These are phyloP conservation scores for Phytophthora sp. DNA, from an alignment of 352 stramenopile species.

Conservation along the genomic window DNA sequence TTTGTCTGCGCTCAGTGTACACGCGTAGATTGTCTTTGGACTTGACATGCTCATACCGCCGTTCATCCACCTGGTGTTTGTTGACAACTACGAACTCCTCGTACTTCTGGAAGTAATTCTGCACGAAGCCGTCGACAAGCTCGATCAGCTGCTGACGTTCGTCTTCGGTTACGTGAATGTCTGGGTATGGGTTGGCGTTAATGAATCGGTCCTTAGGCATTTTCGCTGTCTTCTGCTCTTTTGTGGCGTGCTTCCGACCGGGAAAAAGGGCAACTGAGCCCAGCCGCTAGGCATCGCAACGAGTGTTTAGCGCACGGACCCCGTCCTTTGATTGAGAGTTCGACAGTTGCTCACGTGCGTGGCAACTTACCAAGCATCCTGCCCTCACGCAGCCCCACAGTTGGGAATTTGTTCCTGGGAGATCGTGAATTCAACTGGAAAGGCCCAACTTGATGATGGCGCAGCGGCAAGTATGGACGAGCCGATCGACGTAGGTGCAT, in stretches of 20 bases:
- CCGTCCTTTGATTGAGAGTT: conserved; percentile 7
- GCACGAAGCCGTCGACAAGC: conserved; percentile 6
- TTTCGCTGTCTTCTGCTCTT: not conserved
- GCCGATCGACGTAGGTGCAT: not conserved
- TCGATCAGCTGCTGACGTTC: conserved; percentile 10
- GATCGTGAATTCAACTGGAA: conserved; percentile 10
- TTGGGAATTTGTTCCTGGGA: conserved; percentile 1
- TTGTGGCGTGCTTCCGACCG: not conserved
- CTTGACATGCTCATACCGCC: conserved; percentile 29
- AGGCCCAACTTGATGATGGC: not conserved
- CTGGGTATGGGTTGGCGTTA: conserved; percentile 8
- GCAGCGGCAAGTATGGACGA: not conserved
- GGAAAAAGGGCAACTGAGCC: conserved; percentile 17
- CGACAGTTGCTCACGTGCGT: not conserved
- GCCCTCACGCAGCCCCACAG: not conserved
- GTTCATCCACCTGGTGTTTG: conserved; percentile 14
- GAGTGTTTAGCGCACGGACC: not conserved
- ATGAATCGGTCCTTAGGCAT: conserved; percentile 10
- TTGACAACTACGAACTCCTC: conserved; percentile 23
- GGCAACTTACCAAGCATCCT: not conserved
- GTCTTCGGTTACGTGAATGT: conserved; percentile 12
- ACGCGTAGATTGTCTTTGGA: conserved; percentile 31
- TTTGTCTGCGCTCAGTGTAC: conserved; percentile 12
- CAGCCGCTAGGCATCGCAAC: too few relatives aligned
- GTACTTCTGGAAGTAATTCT: conserved; percentile 33